These are phyloP conservation scores for Sicyos baderoa DNA, from an alignment of 306 rosid species.

Conservation along the genomic window DNA sequence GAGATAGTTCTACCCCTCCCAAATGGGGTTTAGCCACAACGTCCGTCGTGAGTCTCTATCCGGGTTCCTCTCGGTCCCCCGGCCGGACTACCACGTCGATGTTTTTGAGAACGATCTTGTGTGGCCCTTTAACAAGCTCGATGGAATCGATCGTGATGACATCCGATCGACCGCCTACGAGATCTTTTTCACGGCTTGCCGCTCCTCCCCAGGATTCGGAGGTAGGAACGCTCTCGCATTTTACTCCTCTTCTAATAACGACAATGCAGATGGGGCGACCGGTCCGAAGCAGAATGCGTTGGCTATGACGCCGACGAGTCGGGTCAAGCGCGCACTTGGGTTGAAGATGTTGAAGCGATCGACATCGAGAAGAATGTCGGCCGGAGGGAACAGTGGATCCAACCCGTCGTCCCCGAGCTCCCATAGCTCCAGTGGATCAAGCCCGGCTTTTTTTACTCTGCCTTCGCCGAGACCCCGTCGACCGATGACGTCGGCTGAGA, in stretches of 20 bases:
- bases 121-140: constrained; percentile 50
- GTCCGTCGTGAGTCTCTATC: constrained; percentile 57
- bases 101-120: constrained; percentile 27
- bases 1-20: constrained; percentile 7
- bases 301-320: constrained; percentile 64
- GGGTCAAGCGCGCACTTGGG: constrained; percentile 69
- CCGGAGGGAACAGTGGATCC: constrained; percentile 34
- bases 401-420: constrained; percentile 39
- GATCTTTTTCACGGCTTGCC: constrained; percentile 75
- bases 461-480: constrained; percentile 51
- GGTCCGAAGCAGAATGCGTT: constrained; percentile 32
- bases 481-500: constrained; percentile 98
- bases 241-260: constrained; percentile 24
- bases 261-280: constrained; percentile 14
- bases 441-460: constrained; percentile 21
- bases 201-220: constrained; percentile 75
- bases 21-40: constrained; percentile 86
- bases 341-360: constrained; percentile 79
- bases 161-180: constrained; percentile 76
- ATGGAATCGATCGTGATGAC: constrained; percentile 44
- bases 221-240: constrained; percentile 56
- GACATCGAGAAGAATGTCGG: constrained; percentile 71
- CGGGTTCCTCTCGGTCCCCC: constrained; percentile 31
- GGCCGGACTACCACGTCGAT: constrained; percentile 27
- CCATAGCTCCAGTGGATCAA: constrained; percentile 13